Base-by-base conservation (phyloP, 2,329 filamentous ascomycete species). In the Xylariaceae sp. region DNA sequence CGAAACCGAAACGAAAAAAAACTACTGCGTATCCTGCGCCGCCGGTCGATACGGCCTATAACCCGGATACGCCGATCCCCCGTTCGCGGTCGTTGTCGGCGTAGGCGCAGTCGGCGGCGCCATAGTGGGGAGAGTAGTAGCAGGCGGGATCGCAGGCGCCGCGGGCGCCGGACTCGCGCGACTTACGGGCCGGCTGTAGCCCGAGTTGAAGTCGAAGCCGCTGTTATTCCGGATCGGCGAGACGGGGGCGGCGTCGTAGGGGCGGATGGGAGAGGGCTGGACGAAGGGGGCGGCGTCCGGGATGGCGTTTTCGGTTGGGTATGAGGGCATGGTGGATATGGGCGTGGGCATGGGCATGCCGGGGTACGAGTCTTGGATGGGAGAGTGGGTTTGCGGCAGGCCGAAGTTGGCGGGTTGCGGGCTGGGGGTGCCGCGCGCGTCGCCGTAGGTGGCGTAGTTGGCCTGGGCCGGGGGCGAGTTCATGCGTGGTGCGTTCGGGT, bases 181-280 rank as follows among this genome's bases (percentile, higher is more conserved):
- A n/a, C 53, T 51, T 15, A 47, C 48, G 2, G 57, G 51, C 7
- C 60, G 61, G 51, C 56, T 60, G n/a, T 63, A 62, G 49, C 63
- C 63, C 8, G 63, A 64, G 57, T 58, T 63, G 53, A 64, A 64
- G 35, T 64, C 63, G 44, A 64, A 64, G 17, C 63, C 63, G 23
- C 58, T 48, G 35, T 64, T 64, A 47, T 64, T 64, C 30, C 53
- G 58, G 45, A 64, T 61, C 2, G 63, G 63, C 6, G 63, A 64
- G 50, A 48, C n/a, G 2, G 44, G 50, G n/a, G 56, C 23, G 3
- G 23, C 54, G 10, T 57, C 59, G 6, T 39, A 49, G 10, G 60
- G 8, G 57, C 45, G 11, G 48, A 10, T 15, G 56, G 47, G 23
- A n/a, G 10, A 59, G 37, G 30, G 48, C 55, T 1, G 62, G 44